Conservation (phyloP, 805 yeast species). For the Teunomyces panamensis region DNA sequence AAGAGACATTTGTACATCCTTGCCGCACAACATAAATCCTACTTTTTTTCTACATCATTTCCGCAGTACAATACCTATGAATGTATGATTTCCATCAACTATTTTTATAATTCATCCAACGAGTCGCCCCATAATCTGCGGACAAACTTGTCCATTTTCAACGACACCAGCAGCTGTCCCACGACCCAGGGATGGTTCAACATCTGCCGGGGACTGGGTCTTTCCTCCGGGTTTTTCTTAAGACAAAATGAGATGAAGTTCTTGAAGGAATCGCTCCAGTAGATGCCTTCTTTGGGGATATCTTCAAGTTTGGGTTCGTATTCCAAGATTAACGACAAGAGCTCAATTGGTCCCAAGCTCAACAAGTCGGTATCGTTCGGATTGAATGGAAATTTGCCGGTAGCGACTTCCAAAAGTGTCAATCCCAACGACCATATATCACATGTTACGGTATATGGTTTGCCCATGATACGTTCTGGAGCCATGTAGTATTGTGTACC, state of each 20-base stretch:
- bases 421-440: conserved; percentile 97
- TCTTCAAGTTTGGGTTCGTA: conserved; percentile 79
- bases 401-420: conserved; percentile 88
- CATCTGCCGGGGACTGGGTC: conserved; percentile 95
- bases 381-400: conserved; percentile 79
- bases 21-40: too few species aligned
- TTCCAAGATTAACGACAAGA: conserved; percentile 75
- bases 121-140: conserved; percentile 59
- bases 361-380: conserved; percentile 32
- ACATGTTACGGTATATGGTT: conserved; percentile 90
- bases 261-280: conserved; percentile 81
- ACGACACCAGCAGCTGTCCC: conserved; percentile 68
- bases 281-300: conserved; percentile 68
- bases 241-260: conserved; percentile 79
- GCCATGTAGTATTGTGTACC: conserved; percentile 99
- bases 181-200: conserved; percentile 89
- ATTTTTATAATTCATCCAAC: not conserved
- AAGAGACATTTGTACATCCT: not conserved
- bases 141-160: conserved; percentile 85
- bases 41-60: not conserved
- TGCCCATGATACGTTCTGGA: conserved; percentile 94
- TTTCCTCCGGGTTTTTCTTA: conserved; percentile 69
- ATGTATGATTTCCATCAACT: too few species aligned
- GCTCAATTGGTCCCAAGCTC: conserved; percentile 71
- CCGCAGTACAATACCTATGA: not conserved